Conservation (phyloP, 2,329 filamentous ascomycete species). For the Aspergillus nomiae region DNA sequence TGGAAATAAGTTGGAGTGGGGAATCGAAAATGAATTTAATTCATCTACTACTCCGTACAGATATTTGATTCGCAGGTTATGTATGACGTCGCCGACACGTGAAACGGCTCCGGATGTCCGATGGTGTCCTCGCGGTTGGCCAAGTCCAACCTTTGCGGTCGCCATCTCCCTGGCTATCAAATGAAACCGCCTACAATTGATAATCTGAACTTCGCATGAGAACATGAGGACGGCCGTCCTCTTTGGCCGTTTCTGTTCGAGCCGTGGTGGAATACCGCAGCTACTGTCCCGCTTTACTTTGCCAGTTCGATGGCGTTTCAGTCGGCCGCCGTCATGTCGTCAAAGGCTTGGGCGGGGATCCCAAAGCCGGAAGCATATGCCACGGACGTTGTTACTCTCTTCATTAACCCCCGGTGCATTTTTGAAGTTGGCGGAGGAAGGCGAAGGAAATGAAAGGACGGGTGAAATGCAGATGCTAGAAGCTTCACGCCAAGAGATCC, state of each 20-base stretch:
- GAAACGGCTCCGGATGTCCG: slow-evolving; percentile 3
- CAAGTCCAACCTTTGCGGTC: not conserved
- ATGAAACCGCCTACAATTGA: slow-evolving; percentile 1
- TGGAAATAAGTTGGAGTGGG: not conserved
- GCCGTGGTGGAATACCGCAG: slow-evolving; percentile 41
- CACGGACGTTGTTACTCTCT: slow-evolving; percentile 40
- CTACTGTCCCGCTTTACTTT: slow-evolving; percentile 32
- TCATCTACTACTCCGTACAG: not conserved
- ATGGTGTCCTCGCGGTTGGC: not conserved
- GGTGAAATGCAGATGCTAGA: slow-evolving; percentile 85
- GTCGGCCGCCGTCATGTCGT: slow-evolving; percentile 27
- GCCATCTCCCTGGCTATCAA: slow-evolving; percentile 1
- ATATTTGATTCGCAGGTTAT: not conserved
- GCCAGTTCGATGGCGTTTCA: slow-evolving; percentile 34
- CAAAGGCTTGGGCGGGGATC: slow-evolving; percentile 16
- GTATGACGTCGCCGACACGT: slow-evolving; percentile 22
- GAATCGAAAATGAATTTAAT: not conserved
- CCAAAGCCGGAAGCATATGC: slow-evolving; percentile 26
- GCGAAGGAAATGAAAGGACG: slow-evolving; percentile 60
- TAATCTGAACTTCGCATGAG: slow-evolving; percentile 23
- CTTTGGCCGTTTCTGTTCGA: slow-evolving; percentile 53
- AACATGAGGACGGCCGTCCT: slow-evolving; percentile 55
- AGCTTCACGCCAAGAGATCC: slow-evolving; percentile 75
- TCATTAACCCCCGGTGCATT: slow-evolving; percentile 61
- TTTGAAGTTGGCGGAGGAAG: slow-evolving; percentile 58